Conservation (phyloP, 176 grass and related monocot species). For the Bolboschoenus planiculmis region DNA sequence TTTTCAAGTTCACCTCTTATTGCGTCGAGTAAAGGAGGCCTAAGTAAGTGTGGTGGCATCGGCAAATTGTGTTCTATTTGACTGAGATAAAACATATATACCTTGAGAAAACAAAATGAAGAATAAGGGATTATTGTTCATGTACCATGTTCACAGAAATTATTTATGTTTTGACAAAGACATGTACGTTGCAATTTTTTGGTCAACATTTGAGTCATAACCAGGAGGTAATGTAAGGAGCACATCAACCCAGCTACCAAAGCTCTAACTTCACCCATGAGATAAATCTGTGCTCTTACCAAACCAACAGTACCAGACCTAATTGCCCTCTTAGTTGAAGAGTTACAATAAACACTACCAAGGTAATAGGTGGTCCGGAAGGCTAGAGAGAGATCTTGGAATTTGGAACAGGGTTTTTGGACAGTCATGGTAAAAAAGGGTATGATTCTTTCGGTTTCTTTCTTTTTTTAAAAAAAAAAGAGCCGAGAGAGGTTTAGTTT, state of each 20-base stretch:
- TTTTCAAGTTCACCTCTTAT: conserved; percentile 69
- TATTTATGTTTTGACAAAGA: background rate
- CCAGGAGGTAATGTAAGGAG: background rate
- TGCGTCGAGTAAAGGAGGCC: conserved; percentile 46
- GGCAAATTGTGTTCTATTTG: conserved; percentile 61
- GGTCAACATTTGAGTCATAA: background rate
- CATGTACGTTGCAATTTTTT: background rate
- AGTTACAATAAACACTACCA: background rate
- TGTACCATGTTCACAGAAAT: background rate
- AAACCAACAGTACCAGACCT: background rate
- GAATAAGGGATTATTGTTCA: background rate
- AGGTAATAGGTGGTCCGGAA: background rate
- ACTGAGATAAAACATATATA: conserved; percentile 73
- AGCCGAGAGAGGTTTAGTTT: background rate
- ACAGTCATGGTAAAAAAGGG: background rate
- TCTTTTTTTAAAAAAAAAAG: background rate
- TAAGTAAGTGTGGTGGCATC: conserved; percentile 70
- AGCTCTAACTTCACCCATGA: background rate
- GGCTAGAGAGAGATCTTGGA: background rate
- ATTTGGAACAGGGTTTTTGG: background rate
- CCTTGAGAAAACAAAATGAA: conserved; percentile 15
- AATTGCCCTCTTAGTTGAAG: background rate
- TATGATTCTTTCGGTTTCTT: background rate
- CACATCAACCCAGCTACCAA: background rate
- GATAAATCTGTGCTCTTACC: background rate